These are phyloP conservation scores for Cadophora sp. DNA, from an alignment of 2,329 filamentous ascomycete genomes.

Conservation along the genomic window DNA sequence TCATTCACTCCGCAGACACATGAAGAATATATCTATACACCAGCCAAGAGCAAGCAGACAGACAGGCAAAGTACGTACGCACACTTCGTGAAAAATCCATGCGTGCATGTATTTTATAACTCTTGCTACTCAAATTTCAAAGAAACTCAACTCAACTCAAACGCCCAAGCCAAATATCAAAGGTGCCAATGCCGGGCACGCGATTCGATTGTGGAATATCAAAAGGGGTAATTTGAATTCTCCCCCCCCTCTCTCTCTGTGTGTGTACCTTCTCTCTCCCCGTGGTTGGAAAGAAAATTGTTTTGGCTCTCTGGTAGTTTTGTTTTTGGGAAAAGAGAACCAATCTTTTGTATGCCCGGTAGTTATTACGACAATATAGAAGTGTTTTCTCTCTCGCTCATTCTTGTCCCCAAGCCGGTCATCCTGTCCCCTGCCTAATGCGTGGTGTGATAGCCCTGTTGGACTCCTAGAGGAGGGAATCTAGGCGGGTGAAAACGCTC, in stretches of 20 bases:
- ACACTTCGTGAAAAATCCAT: background rate
- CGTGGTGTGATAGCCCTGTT: background rate
- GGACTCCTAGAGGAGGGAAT: conserved; percentile 79
- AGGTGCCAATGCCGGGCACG: conserved; percentile 13
- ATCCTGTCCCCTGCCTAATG: background rate
- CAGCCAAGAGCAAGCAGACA: background rate
- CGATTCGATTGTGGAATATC: conserved; percentile 2
- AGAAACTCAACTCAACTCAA: conserved; percentile 4
- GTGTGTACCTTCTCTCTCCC: background rate
- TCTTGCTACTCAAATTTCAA: conserved; percentile 6
- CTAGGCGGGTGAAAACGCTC: conserved; percentile 96
- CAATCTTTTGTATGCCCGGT: conserved; percentile 19
- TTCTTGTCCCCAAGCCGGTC: conserved; percentile 4
- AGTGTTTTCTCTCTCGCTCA: conserved; percentile 19
- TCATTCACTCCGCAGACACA: background rate
- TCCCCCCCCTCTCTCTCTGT: background rate
- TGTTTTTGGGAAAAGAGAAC: conserved; percentile 12
- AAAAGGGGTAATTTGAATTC: conserved; percentile 7
- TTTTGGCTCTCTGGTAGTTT: background rate
- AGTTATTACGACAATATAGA: conserved; percentile 42
- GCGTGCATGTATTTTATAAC: background rate
- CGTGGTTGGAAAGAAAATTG: background rate
- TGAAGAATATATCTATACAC: background rate
- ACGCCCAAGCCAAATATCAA: conserved; percentile 14
- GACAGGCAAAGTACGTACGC: too few species aligned